Base-by-base conservation (phyloP, 148 eudicot species). In the Gaultheria prostrata region DNA sequence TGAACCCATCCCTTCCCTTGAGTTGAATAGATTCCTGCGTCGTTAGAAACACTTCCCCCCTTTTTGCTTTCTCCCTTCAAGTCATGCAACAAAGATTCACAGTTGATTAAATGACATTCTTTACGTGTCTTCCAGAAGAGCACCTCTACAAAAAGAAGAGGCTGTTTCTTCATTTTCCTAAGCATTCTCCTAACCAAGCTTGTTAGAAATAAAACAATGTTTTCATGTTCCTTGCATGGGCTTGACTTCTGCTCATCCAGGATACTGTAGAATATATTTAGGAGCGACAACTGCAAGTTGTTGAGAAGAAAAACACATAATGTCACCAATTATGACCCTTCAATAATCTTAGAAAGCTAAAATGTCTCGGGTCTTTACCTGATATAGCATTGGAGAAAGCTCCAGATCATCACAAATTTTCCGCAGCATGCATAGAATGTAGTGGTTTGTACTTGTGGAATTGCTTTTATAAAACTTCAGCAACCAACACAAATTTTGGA, bases 341-440 rank as follows among this genome's bases (percentile, higher is more conserved):
- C 57, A 82, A 39, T 10, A 81, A 82, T 21, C 49, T 10, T 45
- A 33, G 49, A 39, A 54, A 80, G 18, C 26, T 63, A 69, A 39
- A 76, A 6, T 46, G 14, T 54, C 70, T n/a, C 67, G 6, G 30
- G 13, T 53, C 50, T 78, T 82, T 86, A 97, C 99, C 98, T 97
- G 98, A 90, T 97, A 97, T 83, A 97, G 87, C 98, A 95, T 97
- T 71, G 99, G 98, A 85, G 99, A 86, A 54, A 97, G 98, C 88
- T 95, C 94, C 87, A 97, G 77, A 92, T 97, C 99, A 65, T 97
- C 98, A 79, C 96, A 93, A 77, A 97, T 93, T 79, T 93, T 94
- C 88, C 85, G 87, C 56, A 97, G 85, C 90, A 94, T 84, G 89
- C 89, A 84, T 85, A 97, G 33, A 80, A 97, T 85, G 86, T 93